Base-by-base conservation (phyloP, 2,329 filamentous ascomycete species). In the Lachnellula suecica region DNA sequence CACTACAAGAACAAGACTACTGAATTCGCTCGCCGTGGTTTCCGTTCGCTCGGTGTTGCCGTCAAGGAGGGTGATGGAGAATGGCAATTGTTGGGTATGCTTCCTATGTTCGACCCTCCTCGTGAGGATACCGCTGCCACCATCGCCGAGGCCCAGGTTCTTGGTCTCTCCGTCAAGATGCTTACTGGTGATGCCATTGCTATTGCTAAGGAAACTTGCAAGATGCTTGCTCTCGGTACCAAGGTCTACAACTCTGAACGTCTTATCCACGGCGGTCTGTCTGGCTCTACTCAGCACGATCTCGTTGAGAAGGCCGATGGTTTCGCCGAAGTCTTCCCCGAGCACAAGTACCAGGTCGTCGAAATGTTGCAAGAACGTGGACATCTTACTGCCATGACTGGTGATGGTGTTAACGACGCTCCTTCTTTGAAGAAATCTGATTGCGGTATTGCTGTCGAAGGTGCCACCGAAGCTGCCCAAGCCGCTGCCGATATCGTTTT, bases 291-390 rank as follows among this genome's bases (percentile, higher is more conserved):
- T 55, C 84, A 89, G 73, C 84, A 89, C 74, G 87, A 90, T 68
- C 82, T 91, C 27, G 85, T 89, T 57, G 87, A 90, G 79, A 90
- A 88, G 78, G 91, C 91, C 59, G 91, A 96, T 81, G 91, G 91
- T 77, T 96, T 96, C 74, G 91, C 91, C 62, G 91, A 96, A 71
- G 91, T 96, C 57, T 95, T 93, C 81, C 91, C 91, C 66, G 88
- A 96, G 76, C 91, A 96, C 83, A 96, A 96, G 81, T 95, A 92
- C 79, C 89, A 91, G 61, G 89, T 94, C 73, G 91, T 96, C 66
- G 90, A 95, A 76, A 96, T 95, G 69, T 82, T 96, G 53, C 91
- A 96, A 76, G 88, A 93, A 78, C 89, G 91, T 84, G 91, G 91
- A 62, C 92, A 95, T 76, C 83, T 96, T 44, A 91, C 95, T 74